Conservation (phyloP, 441 rosid species). For the Macaranga tanarius region DNA sequence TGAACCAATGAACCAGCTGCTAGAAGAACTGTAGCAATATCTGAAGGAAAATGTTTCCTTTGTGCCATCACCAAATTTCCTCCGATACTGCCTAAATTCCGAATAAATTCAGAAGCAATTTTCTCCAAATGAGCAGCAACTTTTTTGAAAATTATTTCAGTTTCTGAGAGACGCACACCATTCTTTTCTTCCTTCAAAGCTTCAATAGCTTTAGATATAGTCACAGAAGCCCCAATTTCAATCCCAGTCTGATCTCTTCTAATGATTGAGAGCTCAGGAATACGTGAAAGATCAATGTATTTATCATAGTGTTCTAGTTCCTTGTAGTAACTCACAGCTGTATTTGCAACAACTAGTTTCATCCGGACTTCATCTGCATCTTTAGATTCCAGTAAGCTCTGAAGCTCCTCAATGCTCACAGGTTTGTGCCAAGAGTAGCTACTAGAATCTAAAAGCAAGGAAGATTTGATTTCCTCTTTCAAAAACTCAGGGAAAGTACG, state of each 20-base stretch:
- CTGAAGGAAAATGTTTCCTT: slow-evolving; percentile 73
- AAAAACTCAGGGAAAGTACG: slow-evolving; percentile 62
- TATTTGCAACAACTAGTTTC: slow-evolving; percentile 74
- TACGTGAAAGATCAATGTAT: slow-evolving; percentile 54
- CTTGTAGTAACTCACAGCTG: slow-evolving; percentile 71
- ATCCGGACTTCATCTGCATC: slow-evolving; percentile 24
- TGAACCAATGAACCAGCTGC: slow-evolving; percentile 54
- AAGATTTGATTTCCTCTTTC: slow-evolving; percentile 45
- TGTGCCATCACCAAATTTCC: slow-evolving; percentile 93
- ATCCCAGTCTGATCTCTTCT: slow-evolving; percentile 44
- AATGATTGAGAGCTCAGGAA: slow-evolving; percentile 56
- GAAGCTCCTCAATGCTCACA: slow-evolving; percentile 50
- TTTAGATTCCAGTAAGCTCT: slow-evolving; percentile 33
- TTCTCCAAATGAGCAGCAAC: slow-evolving; percentile 79
- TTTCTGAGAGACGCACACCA: slow-evolving; percentile 19
- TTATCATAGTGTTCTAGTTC: slow-evolving; percentile 40
- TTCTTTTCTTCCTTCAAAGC: slow-evolving; percentile 45
- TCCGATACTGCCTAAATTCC: slow-evolving; percentile 71
- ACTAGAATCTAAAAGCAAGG: slow-evolving; percentile 32
- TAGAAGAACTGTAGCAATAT: slow-evolving; percentile 69
- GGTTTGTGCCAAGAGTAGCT: slow-evolving; percentile 54
- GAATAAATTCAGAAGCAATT: slow-evolving; percentile 54
- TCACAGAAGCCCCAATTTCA: slow-evolving; percentile 71
- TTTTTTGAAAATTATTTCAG: slow-evolving; percentile 42
- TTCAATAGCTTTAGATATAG: slow-evolving; percentile 68